Evolutionary conservation across 208 protist genomes (phyloP), one percentile per base, ranked within the genome.

Genomic region (Trypanosoma theileri): DNA sequence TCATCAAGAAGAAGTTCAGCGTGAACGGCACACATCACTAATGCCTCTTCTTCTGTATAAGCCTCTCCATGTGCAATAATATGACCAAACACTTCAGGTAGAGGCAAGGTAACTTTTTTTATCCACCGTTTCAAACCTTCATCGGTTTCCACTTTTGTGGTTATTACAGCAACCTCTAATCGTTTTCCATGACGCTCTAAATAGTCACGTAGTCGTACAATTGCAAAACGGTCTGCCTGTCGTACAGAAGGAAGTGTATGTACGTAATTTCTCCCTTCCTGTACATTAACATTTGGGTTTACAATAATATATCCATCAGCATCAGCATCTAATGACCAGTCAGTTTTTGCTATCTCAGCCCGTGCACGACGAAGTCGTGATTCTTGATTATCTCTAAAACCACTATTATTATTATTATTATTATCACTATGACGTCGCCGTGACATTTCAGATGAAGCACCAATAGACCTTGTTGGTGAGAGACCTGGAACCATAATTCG

Each of bases 141-240:
- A 26, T 77, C 77, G 0, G 51, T 65, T 31, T 73, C 65, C 16
- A 53, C 44, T 10, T 66, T 53, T 22, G 31, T 66, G 4, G 57
- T 65, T 40, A 52, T 31, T 31, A 85, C 16, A 19, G 65, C 57
- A 17, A 55, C 69, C 11, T 90, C 81, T 6, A 84, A 53, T 12
- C 71, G 52, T 66, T 89, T 93, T 45, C 91, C 91, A 69, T 96
- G 81, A 1, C 91, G 86, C 72, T 96, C 88, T n/a, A 96, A 64
- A 69, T 92, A 96, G 76, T 96, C 91, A 3, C 75, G 71, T 14
- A 94, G 68, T 2, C 91, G 82, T 22, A 74, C 52, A 17, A 77
- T 48, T 8, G 78, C 80, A 53, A 77, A 72, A 11, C 35, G 55
- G 56, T 96, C 91, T 0, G 85, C 82, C 26, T 71, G 65, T 11